phyloP scores from a whole-genome alignment of 495 filamentous ascomycete species.

The Cenococcum geophilum region DNA sequence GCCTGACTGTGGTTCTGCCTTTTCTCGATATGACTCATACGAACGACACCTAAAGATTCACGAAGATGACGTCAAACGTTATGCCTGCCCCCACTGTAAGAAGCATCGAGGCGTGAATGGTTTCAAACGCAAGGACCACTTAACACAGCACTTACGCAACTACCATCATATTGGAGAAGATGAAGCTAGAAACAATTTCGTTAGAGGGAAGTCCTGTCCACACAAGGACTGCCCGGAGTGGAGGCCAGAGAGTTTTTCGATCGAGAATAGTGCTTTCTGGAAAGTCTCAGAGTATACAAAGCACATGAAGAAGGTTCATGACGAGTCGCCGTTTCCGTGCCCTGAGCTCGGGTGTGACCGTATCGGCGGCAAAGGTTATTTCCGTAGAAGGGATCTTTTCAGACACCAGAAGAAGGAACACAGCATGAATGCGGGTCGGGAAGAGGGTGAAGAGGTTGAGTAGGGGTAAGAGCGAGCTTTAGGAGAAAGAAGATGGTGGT shows the following conservation, averaged over 20 bases:
- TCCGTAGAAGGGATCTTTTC: conserved; percentile 30
- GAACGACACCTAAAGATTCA: conserved; percentile 32
- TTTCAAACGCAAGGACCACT: conserved; percentile 40
- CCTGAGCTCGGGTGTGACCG: conserved; percentile 34
- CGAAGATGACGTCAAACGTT: conserved; percentile 8
- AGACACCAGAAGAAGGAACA: conserved; percentile 33
- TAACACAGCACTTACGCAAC: conserved; percentile 36
- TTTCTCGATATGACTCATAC: conserved; percentile 33
- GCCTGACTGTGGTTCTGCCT: conserved; percentile 27
- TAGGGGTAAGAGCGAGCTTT: background rate
- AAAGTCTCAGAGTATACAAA: conserved; percentile 31
- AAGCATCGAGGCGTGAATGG: conserved; percentile 36
- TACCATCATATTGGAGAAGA: conserved; percentile 36
- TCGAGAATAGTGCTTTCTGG: conserved; percentile 17
- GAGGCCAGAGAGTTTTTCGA: background rate
- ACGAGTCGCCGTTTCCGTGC: conserved; percentile 35
- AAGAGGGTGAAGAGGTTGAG: background rate
- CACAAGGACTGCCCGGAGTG: background rate
- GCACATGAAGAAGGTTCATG: conserved; percentile 39
- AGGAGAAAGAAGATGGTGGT: background rate
- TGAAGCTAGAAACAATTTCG: background rate
- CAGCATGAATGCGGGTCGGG: conserved; percentile 2
- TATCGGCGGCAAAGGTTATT: conserved; percentile 36
- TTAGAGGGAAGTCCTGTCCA: background rate
- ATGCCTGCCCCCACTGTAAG: conserved; percentile 35